These are phyloP conservation scores for Ephemerocybe angulata DNA, from an alignment of 768 basidiomycete species.

Conservation along the genomic window DNA sequence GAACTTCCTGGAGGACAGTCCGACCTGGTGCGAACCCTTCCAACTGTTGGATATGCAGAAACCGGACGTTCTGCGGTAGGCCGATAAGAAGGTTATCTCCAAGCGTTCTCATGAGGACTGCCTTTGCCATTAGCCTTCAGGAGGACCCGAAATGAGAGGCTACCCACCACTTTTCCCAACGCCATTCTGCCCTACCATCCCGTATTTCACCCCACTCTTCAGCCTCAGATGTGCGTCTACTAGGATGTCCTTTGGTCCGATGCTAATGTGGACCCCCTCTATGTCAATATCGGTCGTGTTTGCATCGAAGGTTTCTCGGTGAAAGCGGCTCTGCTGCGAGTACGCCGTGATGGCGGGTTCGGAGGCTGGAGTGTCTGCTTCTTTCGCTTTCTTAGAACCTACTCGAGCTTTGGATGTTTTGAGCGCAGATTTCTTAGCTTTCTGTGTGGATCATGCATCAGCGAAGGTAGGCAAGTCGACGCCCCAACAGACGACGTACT, in stretches of 20 bases:
- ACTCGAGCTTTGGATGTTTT: too few relatives aligned
- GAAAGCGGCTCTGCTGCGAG: constrained; percentile 48
- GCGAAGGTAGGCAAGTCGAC: too few relatives aligned
- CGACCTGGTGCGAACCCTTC: constrained; percentile 26
- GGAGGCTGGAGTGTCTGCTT: neutral
- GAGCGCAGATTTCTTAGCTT: too few relatives aligned
- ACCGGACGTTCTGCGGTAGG: constrained; percentile 30
- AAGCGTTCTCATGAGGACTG: constrained; percentile 29
- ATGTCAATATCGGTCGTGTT: constrained; percentile 46
- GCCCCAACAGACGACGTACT: too few relatives aligned
- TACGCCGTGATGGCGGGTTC: constrained; percentile 32
- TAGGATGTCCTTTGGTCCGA: constrained; percentile 49
- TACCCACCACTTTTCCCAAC: constrained; percentile 48
- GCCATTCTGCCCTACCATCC: constrained; percentile 55
- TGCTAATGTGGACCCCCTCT: constrained; percentile 46
- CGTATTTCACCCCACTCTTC: constrained; percentile 47
- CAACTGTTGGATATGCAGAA: constrained; percentile 30
- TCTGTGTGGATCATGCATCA: too few relatives aligned
- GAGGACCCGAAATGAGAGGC: neutral
- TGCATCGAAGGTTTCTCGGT: constrained; percentile 43
- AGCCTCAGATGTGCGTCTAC: constrained; percentile 50
- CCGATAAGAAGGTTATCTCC: constrained; percentile 29
- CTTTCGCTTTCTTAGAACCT: neutral
- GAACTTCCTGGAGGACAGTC: constrained; percentile 25
- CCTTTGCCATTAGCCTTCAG: neutral